A percentile compares a stretch with the other conserved stretches of the same genome.
These are phyloP conservation scores for Exophiala mesophila DNA, from an alignment of 2,329 filamentous ascomycete genomes.

Conservation along the genomic window DNA sequence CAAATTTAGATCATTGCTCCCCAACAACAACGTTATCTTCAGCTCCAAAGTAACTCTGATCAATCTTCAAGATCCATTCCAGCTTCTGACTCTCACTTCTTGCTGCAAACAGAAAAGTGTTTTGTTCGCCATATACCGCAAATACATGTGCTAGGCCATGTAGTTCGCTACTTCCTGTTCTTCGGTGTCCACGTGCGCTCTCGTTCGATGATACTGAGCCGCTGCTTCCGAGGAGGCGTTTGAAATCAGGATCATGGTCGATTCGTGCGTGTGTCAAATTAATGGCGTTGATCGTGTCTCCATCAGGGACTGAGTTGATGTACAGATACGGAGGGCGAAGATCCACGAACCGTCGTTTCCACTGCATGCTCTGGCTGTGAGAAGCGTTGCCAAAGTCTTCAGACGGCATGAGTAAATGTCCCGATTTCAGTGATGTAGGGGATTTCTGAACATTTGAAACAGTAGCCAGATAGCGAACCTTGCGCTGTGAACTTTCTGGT, in stretches of 20 bases:
- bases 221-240: conserved; percentile 62
- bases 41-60: conserved; percentile 64
- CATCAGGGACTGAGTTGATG: conserved; percentile 76
- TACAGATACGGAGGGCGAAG: conserved; percentile 87
- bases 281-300: conserved; percentile 85
- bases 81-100: conserved; percentile 86
- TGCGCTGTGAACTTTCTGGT: conserved; percentile 37
- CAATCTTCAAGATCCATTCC: conserved; percentile 94
- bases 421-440: conserved; percentile 72
- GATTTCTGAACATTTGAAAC: conserved; percentile 78
- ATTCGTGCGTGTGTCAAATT: conserved; percentile 86
- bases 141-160: conserved; percentile 68
- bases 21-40: conserved; percentile 11
- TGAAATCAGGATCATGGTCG: conserved; percentile 84
- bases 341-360: conserved; percentile 91
- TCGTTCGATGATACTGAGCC: conserved; percentile 11
- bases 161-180: conserved; percentile 25
- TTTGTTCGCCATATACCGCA: conserved; percentile 88
- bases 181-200: conserved; percentile 24
- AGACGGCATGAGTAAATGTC: conserved; percentile 81
- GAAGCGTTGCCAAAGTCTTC: conserved; percentile 47
- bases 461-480: conserved; percentile 66
- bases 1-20: no score
- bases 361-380: conserved; percentile 57
- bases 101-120: conserved; percentile 91